Conservation (phyloP, 169 alveolate species). For the Eimeria necatrix region DNA sequence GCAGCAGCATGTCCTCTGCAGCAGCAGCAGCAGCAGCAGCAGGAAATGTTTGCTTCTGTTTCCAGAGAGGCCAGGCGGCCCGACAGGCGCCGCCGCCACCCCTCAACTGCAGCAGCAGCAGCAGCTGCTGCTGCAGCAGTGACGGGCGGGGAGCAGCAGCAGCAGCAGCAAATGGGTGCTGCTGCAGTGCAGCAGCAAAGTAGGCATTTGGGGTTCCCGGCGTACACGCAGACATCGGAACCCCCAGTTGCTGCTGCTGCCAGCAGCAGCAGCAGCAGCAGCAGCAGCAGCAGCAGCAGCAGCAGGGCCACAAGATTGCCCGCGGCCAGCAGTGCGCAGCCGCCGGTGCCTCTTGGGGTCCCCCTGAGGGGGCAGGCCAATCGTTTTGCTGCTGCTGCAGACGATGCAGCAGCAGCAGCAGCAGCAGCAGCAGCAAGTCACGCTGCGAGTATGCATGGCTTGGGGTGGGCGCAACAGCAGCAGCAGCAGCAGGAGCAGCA, state of each 20-base stretch:
- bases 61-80: background rate
- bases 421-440: too few relatives aligned
- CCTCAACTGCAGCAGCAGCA: background rate
- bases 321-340: slow-evolving; percentile 56
- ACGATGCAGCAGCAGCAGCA: background rate
- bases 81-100: slow-evolving; percentile 48
- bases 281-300: slow-evolving; percentile 38
- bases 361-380: background rate
- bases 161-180: background rate
- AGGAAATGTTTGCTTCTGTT: background rate
- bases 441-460: too few relatives aligned
- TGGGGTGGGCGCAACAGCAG: too few relatives aligned
- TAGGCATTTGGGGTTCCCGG: background rate
- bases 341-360: background rate
- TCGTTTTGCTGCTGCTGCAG: slow-evolving; percentile 17
- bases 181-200: background rate
- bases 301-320: background rate
- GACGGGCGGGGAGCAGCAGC: too few relatives aligned
- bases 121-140: slow-evolving; percentile 28
- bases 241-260: slow-evolving; percentile 9
- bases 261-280: slow-evolving; percentile 56
- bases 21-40: slow-evolving; percentile 56
- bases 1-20: background rate
- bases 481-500: too few relatives aligned
- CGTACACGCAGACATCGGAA: background rate